Evolutionary conservation across 2,329 filamentous ascomycete genomes (phyloP).

Genomic region (Nigrospora sphaerica): DNA sequence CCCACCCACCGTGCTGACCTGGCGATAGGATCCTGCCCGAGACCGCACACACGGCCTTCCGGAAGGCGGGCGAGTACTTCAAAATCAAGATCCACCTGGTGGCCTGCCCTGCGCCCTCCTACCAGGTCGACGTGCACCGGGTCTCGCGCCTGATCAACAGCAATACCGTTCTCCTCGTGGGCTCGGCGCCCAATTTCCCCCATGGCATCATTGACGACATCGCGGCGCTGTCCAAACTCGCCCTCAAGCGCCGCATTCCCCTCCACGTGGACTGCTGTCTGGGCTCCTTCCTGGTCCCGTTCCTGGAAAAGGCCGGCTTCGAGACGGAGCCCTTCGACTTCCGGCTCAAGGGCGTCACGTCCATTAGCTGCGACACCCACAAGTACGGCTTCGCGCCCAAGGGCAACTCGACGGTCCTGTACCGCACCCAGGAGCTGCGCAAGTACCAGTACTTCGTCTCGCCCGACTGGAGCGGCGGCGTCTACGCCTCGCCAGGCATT

Average conservation of each 20-base stretch:
- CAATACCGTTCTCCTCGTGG: constrained; percentile 90
- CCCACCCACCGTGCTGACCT: neutral
- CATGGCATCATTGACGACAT: constrained; percentile 99
- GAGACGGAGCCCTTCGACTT: constrained; percentile 88
- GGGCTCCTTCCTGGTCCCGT: constrained; percentile 88
- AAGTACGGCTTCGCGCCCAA: constrained; percentile 99
- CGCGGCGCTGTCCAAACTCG: constrained; percentile 72
- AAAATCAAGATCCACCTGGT: constrained; percentile 92
- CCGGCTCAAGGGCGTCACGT: constrained; percentile 85
- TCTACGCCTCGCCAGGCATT: constrained; percentile 89
- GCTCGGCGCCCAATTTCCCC: constrained; percentile 94
- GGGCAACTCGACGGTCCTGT: constrained; percentile 88
- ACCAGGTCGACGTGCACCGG: constrained; percentile 74
- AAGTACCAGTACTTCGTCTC: constrained; percentile 95
- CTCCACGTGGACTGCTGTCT: constrained; percentile 97
- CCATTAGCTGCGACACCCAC: constrained; percentile 94
- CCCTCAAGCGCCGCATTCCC: constrained; percentile 70
- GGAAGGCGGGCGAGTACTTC: constrained; percentile 92
- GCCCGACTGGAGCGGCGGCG: constrained; percentile 89
- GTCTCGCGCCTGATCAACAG: constrained; percentile 84
- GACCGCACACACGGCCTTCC: constrained; percentile 93
- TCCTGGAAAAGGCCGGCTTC: constrained; percentile 89
- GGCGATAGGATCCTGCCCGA: constrained; percentile 74
- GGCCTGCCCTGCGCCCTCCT: constrained; percentile 72
- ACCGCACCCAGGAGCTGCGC: constrained; percentile 71